Evolutionary conservation across 352 stramenopile genomes (phyloP).

Genomic region (Phytophthora uliginosa): DNA sequence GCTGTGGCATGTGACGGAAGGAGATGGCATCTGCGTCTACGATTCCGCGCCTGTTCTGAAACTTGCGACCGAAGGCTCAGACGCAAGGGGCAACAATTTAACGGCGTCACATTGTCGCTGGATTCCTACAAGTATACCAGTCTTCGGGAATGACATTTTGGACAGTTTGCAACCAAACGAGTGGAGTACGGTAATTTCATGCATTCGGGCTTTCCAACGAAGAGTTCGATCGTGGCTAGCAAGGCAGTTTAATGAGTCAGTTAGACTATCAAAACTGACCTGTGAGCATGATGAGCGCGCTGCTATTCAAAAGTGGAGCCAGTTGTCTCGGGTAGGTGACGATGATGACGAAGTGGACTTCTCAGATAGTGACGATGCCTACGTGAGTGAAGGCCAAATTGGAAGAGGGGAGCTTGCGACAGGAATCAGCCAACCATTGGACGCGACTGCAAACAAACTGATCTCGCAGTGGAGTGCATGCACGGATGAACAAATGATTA

Average conservation of each 20-base stretch:
- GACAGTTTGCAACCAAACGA: constrained; percentile 38
- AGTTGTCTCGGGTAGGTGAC: constrained; percentile 30
- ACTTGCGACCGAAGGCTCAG: constrained; percentile 14
- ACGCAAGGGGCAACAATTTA: constrained; percentile 45
- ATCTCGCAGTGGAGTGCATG: constrained; percentile 58
- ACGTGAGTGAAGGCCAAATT: constrained; percentile 16
- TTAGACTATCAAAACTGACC: constrained; percentile 48
- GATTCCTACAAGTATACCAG: constrained; percentile 63
- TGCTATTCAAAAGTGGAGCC: constrained; percentile 38
- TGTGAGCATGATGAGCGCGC: constrained; percentile 54
- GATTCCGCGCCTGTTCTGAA: constrained; percentile 43
- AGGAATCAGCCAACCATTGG: constrained; percentile 3
- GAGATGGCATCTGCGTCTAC: constrained; percentile 72
- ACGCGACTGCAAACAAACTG: constrained; percentile 31
- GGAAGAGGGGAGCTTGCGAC: neutral
- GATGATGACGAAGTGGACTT: constrained; percentile 44
- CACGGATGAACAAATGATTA: constrained; percentile 76
- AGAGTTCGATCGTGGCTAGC: constrained; percentile 43
- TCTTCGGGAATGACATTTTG: constrained; percentile 56
- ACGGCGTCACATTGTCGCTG: constrained; percentile 79
- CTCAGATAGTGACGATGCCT: constrained; percentile 38
- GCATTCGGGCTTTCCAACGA: constrained; percentile 50
- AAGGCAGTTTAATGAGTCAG: constrained; percentile 31
- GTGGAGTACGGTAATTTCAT: constrained; percentile 44
- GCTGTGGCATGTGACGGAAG: constrained; percentile 84